These are phyloP conservation scores for Diplodia mutila DNA, from an alignment of 2,329 filamentous ascomycete species.

Conservation along the genomic window DNA sequence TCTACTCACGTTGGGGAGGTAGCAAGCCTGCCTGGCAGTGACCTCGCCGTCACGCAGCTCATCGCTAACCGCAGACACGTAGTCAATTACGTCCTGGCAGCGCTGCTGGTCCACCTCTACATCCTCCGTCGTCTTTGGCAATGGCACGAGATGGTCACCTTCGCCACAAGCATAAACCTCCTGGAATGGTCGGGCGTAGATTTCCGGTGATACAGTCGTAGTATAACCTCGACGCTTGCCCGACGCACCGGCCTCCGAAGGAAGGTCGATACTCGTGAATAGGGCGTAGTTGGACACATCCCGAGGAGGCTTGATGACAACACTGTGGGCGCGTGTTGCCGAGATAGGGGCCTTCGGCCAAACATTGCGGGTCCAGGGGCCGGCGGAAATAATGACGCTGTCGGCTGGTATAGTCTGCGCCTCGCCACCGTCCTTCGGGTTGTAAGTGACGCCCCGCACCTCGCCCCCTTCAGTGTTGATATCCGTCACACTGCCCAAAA, in stretches of 20 bases:
- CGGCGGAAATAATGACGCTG: slow-evolving; percentile 63
- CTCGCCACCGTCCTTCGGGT: slow-evolving; percentile 53
- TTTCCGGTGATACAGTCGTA: slow-evolving; percentile 78
- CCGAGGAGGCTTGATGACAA: slow-evolving; percentile 61
- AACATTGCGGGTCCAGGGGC: slow-evolving; percentile 63
- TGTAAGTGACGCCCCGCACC: slow-evolving; percentile 68
- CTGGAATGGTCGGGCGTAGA: slow-evolving; percentile 85
- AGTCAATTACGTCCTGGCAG: slow-evolving; percentile 84
- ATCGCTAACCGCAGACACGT: slow-evolving; percentile 65
- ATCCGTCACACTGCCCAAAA: slow-evolving; percentile 68
- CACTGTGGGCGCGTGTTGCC: slow-evolving; percentile 64
- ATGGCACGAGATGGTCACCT: slow-evolving; percentile 72
- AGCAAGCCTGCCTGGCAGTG: slow-evolving; percentile 83
- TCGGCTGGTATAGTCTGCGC: slow-evolving; percentile 58
- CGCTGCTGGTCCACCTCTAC: slow-evolving; percentile 75
- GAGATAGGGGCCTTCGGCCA: slow-evolving; percentile 61
- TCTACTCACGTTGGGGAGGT: slow-evolving; percentile 74
- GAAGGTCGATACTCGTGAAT: slow-evolving; percentile 84
- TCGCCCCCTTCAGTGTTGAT: slow-evolving; percentile 57
- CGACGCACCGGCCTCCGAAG: slow-evolving; percentile 52
- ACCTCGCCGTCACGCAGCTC: slow-evolving; percentile 57
- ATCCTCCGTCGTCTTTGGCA: slow-evolving; percentile 75
- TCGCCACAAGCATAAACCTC: slow-evolving; percentile 96
- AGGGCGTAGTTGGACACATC: slow-evolving; percentile 74
- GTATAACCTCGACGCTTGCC: slow-evolving; percentile 24